Base-by-base conservation (phyloP, 2,329 filamentous ascomycete genomes). In the Microthyrium microscopicum region DNA sequence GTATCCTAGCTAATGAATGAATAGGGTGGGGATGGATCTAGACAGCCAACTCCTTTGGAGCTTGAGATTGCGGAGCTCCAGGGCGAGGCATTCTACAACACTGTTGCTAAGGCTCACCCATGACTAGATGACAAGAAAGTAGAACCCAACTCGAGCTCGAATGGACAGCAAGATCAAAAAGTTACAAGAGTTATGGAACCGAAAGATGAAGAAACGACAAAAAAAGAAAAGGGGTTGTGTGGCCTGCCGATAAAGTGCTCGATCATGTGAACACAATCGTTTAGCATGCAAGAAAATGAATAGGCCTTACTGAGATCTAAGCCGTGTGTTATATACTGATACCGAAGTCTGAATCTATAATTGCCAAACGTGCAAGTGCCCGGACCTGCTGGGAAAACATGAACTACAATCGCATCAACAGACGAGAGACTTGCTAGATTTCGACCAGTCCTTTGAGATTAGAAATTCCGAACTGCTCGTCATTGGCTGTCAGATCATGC, bases 51-150 rank as follows among this genome's bases (percentile, higher is more conserved):
- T 12, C 52, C 61, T 6, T 66, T 72, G 45, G 89, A 98, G 66
- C 61, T 92, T 41, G 66, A 79, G 56, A 52, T 95, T 41, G 89
- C 89, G 39, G 68, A 64, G 41, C 68, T 69, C 46, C 89, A 98
- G 64, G 89, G 89, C 57, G 75, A 83, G 66, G 52, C 61, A 35
- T 98, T 95, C 64, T 92, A 80, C 60, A 60, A 78, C 56, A 62
- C 69, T 39, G 69, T 93, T 35, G 57, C 70, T 51, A 87, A 83
- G 69, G 66, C 70, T 44, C 66, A 61, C 56, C 67, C 68, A 46
- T 93, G 80, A 93, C 77, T 89, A 62, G 68, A 81, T 78, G 39
- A 38, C 5, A 36, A 39, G 28, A 31, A 30, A 9, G 31, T 26
- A 29, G 34, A 29, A 17, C 34, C 21, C 18, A 37, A 41, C 38